A percentile compares a stretch with the other conserved stretches of the same genome.
Conservation (phyloP, 305 asterid species). For the Solanum chacoense region DNA sequence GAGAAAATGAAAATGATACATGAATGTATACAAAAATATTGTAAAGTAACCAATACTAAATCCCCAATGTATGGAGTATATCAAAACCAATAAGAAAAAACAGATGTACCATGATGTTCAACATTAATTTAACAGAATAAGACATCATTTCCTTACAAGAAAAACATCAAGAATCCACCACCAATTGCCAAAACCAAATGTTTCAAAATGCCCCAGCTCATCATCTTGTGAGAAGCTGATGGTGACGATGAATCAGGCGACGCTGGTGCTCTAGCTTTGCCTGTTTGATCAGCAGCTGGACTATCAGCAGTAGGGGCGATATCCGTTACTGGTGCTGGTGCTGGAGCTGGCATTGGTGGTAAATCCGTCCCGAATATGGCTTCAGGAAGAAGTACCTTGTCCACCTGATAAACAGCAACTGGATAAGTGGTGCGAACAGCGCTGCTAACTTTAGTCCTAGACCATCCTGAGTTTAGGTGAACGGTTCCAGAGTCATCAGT, state of each 20-base stretch:
- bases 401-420: slow-evolving; percentile 61
- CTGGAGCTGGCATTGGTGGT: slow-evolving; percentile 73
- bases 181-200: slow-evolving; percentile 25
- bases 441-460: slow-evolving; percentile 52
- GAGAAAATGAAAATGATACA: neutral
- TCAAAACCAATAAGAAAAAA: neutral
- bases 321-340: slow-evolving; percentile 49
- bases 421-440: slow-evolving; percentile 66
- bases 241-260: slow-evolving; percentile 23
- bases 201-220: slow-evolving; percentile 14
- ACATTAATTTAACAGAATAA: neutral
- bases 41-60: neutral
- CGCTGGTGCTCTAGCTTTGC: slow-evolving; percentile 12
- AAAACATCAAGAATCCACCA: slow-evolving; percentile 13
- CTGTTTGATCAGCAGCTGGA: slow-evolving; percentile 23
- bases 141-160: neutral
- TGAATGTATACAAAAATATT: slow-evolving; percentile 1
- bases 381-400: slow-evolving; percentile 54
- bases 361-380: slow-evolving; percentile 74
- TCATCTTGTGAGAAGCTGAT: slow-evolving; percentile 22
- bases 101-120: neutral
- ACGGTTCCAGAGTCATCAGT: slow-evolving; percentile 53
- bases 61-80: neutral
- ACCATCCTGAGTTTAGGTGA: slow-evolving; percentile 61
- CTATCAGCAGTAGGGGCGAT: slow-evolving; percentile 36